Conservation (phyloP, 176 grass and related monocot genomes). For the Carex kokanica region DNA sequence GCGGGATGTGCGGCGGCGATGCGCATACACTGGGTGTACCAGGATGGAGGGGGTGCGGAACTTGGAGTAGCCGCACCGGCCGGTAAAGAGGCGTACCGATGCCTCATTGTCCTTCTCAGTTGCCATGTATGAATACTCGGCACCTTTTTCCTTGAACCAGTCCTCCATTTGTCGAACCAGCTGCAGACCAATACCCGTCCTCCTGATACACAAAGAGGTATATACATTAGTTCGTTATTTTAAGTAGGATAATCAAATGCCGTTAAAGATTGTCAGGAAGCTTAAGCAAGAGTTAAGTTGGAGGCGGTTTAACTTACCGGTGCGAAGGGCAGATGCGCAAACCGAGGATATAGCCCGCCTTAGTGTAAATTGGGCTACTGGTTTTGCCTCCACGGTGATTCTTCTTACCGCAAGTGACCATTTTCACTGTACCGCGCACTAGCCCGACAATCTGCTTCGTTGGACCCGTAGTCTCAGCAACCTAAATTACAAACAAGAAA, state of each 20-base stretch:
- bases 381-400: not conserved
- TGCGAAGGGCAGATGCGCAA: slow-evolving; percentile 56
- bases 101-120: slow-evolving; percentile 74
- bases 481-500: slow-evolving; percentile 43
- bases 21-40: slow-evolving; percentile 81
- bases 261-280: not conserved
- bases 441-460: slow-evolving; percentile 54
- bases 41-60: slow-evolving; percentile 89
- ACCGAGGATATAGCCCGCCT: slow-evolving; percentile 78
- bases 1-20: slow-evolving; percentile 38
- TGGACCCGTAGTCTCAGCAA: slow-evolving; percentile 60
- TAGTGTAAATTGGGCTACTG: slow-evolving; percentile 37
- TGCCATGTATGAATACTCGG: slow-evolving; percentile 92
- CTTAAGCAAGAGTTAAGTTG: too few species aligned
- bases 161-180: slow-evolving; percentile 53
- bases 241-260: not conserved
- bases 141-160: slow-evolving; percentile 55
- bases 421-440: slow-evolving; percentile 79
- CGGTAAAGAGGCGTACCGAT: slow-evolving; percentile 72
- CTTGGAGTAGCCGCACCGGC: slow-evolving; percentile 73
- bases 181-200: slow-evolving; percentile 55
- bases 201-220: slow-evolving; percentile 34
- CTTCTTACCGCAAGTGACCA: slow-evolving; percentile 53
- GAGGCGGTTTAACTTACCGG: slow-evolving; percentile 16
- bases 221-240: not conserved